These are phyloP conservation scores for Saccharomycopsis capsularis DNA, from an alignment of 805 yeast genomes.

Conservation along the genomic window DNA sequence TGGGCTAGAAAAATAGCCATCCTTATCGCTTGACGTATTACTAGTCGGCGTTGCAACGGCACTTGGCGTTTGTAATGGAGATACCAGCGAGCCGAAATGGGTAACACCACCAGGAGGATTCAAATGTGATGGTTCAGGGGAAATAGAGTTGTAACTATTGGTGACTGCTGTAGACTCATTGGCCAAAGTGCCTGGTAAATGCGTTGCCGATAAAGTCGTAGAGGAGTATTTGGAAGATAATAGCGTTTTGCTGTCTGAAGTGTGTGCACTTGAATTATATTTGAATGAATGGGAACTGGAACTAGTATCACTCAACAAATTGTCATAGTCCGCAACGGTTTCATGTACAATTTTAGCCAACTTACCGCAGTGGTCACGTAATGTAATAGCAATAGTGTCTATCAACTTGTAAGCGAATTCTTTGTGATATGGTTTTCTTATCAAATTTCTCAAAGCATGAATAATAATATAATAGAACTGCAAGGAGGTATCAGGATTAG, in stretches of 20 bases:
- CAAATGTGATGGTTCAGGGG: not conserved
- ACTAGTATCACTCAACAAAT: conserved; percentile 6
- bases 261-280: not conserved
- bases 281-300: conserved; percentile 10
- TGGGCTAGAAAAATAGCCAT: not conserved
- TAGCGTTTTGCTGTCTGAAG: conserved; percentile 6
- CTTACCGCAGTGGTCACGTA: conserved; percentile 15
- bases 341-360: conserved; percentile 17
- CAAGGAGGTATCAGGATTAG: conserved; percentile 18
- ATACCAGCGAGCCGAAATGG: too few relatives aligned
- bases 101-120: not conserved
- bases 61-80: not conserved
- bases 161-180: not conserved
- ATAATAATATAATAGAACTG: conserved; percentile 17
- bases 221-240: conserved; percentile 15
- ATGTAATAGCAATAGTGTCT: conserved; percentile 17
- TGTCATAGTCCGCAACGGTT: conserved; percentile 18
- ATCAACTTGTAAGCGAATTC: conserved; percentile 15
- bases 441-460: conserved; percentile 10
- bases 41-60: not conserved
- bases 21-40: not conserved
- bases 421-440: conserved; percentile 16
- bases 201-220: not conserved
- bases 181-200: not conserved
- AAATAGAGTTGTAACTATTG: not conserved